phyloP scores from a whole-genome alignment of 2,329 filamentous ascomycete genomes.

The Aspergillus latus region DNA sequence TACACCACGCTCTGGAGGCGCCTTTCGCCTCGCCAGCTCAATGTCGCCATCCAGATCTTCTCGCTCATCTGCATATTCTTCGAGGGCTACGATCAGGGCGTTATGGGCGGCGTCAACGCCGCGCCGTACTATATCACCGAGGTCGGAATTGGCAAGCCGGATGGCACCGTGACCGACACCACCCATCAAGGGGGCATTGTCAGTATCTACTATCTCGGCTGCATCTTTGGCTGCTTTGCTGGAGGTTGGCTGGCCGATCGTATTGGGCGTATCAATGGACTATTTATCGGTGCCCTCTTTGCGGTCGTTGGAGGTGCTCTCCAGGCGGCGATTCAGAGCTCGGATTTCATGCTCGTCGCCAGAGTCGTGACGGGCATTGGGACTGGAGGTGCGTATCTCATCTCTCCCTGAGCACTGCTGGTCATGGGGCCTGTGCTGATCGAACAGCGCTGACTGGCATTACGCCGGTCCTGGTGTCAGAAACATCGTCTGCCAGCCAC shows the following conservation, averaged over 20 bases:
- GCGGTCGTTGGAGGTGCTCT: constrained; percentile 52
- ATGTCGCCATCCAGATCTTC: constrained; percentile 37
- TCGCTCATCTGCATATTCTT: constrained; percentile 39
- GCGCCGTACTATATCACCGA: constrained; percentile 37
- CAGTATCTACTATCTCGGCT: constrained; percentile 55
- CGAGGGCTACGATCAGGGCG: constrained; percentile 55
- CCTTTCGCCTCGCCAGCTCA: constrained; percentile 45
- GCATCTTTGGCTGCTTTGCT: constrained; percentile 52
- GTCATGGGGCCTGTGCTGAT: neutral
- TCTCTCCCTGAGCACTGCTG: neutral
- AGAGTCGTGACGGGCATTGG: constrained; percentile 55
- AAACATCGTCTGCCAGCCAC: constrained; percentile 49
- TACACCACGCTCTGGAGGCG: constrained; percentile 46
- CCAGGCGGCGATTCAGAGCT: constrained; percentile 47
- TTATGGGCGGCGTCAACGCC: constrained; percentile 54
- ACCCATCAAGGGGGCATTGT: constrained; percentile 55
- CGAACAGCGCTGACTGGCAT: constrained; percentile 47
- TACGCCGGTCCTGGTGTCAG: constrained; percentile 51
- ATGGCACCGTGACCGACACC: constrained; percentile 50
- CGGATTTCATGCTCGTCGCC: constrained; percentile 52
- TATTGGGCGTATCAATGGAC: constrained; percentile 54
- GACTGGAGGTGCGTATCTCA: constrained; percentile 44
- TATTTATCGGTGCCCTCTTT: constrained; percentile 50
- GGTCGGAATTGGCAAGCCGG: constrained; percentile 47
- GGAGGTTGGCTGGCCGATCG: constrained; percentile 53